These are phyloP conservation scores for Suillus americanus DNA, from an alignment of 768 basidiomycete genomes.

Conservation along the genomic window DNA sequence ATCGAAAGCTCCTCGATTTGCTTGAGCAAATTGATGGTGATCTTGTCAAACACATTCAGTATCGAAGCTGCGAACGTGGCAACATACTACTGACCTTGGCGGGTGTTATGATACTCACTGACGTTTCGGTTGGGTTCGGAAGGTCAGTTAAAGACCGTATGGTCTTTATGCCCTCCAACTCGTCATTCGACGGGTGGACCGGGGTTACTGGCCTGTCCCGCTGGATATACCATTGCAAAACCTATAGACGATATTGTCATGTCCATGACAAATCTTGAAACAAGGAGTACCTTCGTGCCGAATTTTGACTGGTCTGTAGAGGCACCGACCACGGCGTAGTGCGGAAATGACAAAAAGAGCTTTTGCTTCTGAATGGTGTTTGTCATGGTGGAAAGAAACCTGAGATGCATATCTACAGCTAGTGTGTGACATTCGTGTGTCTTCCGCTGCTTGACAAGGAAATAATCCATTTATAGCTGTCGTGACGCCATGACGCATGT, in stretches of 20 bases:
- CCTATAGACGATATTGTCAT: slow-evolving; percentile 37
- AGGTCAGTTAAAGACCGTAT: slow-evolving; percentile 57
- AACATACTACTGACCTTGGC: slow-evolving; percentile 48
- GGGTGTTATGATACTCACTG: slow-evolving; percentile 78
- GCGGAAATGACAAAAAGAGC: slow-evolving; percentile 58
- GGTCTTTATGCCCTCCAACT: slow-evolving; percentile 66
- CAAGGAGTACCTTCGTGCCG: slow-evolving; percentile 61
- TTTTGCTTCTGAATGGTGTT: slow-evolving; percentile 44
- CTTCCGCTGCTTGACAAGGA: not conserved
- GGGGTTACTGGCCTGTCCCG: slow-evolving; percentile 64
- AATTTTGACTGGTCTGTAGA: slow-evolving; percentile 78
- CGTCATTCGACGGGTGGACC: slow-evolving; percentile 72
- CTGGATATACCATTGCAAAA: slow-evolving; percentile 74
- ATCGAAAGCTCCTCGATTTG: slow-evolving; percentile 67
- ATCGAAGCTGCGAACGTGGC: not conserved
- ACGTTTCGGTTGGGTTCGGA: slow-evolving; percentile 59
- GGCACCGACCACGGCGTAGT: slow-evolving; percentile 80
- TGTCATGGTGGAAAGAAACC: slow-evolving; percentile 20
- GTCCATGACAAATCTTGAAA: not conserved
- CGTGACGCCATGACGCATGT: not conserved
- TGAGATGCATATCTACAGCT: not conserved
- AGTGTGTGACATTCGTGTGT: not conserved
- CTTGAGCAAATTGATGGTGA: slow-evolving; percentile 68
- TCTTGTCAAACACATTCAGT: slow-evolving; percentile 35
- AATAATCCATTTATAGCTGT: not conserved